These are phyloP conservation scores for Xylogone sp. DNA, from an alignment of 2,329 filamentous ascomycete species.

Conservation along the genomic window DNA sequence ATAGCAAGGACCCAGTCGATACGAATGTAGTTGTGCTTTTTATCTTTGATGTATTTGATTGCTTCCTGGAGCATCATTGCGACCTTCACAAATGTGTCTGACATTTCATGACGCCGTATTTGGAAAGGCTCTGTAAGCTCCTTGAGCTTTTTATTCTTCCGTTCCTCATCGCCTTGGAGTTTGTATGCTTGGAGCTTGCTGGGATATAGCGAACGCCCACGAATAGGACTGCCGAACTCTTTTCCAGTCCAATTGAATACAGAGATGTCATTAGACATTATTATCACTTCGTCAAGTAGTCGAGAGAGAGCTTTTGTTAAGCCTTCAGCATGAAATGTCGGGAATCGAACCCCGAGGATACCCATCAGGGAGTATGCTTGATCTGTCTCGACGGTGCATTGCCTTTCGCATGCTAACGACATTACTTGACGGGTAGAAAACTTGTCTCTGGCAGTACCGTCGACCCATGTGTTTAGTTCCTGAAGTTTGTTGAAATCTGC, in stretches of 20 bases:
- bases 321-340: constrained; percentile 28
- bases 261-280: constrained; percentile 28
- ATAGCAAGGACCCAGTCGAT: constrained; percentile 22
- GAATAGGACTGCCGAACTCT: constrained; percentile 27
- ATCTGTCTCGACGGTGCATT: constrained; percentile 25
- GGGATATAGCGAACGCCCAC: constrained; percentile 29
- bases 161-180: constrained; percentile 8
- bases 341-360: constrained; percentile 27
- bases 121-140: constrained; percentile 17
- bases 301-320: constrained; percentile 27
- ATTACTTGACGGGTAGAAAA: constrained; percentile 25
- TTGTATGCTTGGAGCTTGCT: constrained; percentile 24
- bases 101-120: constrained; percentile 20
- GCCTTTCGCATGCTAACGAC: constrained; percentile 20
- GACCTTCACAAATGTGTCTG: constrained; percentile 22
- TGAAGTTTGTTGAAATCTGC: constrained; percentile 23
- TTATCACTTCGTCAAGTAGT: constrained; percentile 28
- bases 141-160: constrained; percentile 18
- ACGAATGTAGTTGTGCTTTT: constrained; percentile 20
- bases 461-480: constrained; percentile 16
- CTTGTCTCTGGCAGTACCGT: constrained; percentile 16
- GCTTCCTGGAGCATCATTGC: constrained; percentile 20
- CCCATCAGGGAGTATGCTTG: constrained; percentile 31
- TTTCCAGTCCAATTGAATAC: constrained; percentile 32
- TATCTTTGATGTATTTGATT: constrained; percentile 23